A percentile compares a stretch with the other conserved stretches of the same genome.
These are phyloP conservation scores for Aspergillus sp. DNA, from an alignment of 2,329 filamentous ascomycete species.

Conservation along the genomic window DNA sequence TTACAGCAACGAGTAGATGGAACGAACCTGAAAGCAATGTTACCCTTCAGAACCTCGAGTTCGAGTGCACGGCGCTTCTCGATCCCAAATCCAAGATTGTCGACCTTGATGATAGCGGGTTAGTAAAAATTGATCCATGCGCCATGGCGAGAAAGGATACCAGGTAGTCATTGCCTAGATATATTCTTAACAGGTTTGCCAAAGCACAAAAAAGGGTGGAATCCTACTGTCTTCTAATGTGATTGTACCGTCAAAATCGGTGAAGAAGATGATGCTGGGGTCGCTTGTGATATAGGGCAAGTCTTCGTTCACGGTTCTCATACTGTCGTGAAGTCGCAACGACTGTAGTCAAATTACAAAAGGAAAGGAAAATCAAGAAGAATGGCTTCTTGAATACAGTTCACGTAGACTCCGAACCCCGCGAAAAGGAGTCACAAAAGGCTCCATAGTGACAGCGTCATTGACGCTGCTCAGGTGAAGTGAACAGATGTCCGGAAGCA, in stretches of 20 bases:
- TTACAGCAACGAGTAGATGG: background rate
- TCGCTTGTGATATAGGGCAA: background rate
- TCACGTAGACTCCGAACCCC: no score
- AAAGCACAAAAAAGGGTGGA: background rate
- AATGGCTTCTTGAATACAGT: no score
- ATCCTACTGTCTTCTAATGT: constrained; percentile 4
- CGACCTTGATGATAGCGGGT: background rate
- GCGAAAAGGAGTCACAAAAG: no score
- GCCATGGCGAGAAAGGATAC: background rate
- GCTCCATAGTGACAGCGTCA: no score
- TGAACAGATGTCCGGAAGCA: no score
- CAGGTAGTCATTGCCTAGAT: background rate
- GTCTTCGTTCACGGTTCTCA: background rate
- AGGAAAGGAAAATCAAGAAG: no score
- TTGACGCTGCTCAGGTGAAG: no score
- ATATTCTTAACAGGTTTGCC: no score
- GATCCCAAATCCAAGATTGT: constrained; percentile 1
- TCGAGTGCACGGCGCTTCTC: background rate
- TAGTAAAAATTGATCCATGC: no score
- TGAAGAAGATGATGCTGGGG: constrained; percentile 5
- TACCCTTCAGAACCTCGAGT: background rate
- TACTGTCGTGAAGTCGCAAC: no score
- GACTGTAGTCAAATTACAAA: no score
- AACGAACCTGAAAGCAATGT: constrained; percentile 1
- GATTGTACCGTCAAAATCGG: constrained; percentile 6